Base-by-base conservation (phyloP, 2,329 filamentous ascomycete species). In the Rhytidhysteron rufulum region DNA sequence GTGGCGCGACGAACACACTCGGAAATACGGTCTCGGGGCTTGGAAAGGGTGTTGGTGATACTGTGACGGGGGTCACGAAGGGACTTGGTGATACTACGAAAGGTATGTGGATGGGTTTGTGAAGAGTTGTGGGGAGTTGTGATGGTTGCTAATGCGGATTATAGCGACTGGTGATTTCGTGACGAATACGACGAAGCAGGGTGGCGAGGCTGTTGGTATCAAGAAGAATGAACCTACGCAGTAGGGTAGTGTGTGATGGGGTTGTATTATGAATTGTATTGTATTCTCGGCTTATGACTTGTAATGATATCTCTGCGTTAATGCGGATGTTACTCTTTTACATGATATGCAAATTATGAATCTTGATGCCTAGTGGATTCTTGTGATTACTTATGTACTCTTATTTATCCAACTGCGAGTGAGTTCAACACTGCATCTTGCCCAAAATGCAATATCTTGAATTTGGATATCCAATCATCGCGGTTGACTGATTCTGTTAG, bases 81-180 rank as follows among this genome's bases (percentile, higher is more conserved):
- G 62, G 60, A 0, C 15, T 62, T 15, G 62, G 62, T 0, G 62
- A 66, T 40, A 65, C 60, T 2, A 63, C 57, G 0, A 63, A 63
- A 34, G 53, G 58, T 47, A 27, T 9, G 36, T 44, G 13, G 11
- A 6, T 19, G 17, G 9, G 9, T 13, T 9, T 34, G 3, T 18
- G 4, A 20, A 35, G 19, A 16, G 16, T n/a, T 21, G 10, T 21
- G 16, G n/a, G 19, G 9, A 24, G n/a, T 5, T 24, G 15, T 24
- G 4, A n/a, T n/a, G 24, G 10, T 24, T 9, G 9, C 11, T 5
- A n/a, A 10, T n/a, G n/a, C n/a, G n/a, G 13, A 10, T 19, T 18
- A 13, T 19, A 37, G 35, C 22, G 29, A 22, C 35, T 13, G 35
- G 35, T 10, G 15, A 22, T 25, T n/a, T 30, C 20, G 35, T 37